Evolutionary conservation across 2,329 filamentous ascomycete species (phyloP), one percentile per base, ranked within the genome.

Genomic region (Claviceps sp.): DNA sequence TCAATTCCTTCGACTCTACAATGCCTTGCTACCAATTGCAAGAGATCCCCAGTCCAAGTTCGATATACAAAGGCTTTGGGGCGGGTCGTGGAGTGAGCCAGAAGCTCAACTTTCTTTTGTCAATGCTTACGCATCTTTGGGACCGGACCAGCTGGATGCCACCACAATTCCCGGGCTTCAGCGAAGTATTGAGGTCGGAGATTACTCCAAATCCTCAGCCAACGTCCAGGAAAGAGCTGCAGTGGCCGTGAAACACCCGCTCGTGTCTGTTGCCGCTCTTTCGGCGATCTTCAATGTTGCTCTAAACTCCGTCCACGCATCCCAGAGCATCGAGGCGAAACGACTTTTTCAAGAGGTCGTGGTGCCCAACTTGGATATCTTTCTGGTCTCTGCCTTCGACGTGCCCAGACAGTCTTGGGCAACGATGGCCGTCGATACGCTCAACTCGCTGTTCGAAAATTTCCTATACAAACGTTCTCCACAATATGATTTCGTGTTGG

Each of bases 61-160:
- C 59, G 88, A 96, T 63, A 85, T 98, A 45, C 89, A 96, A 65
- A 78, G 77, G 41, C 73, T 98, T 22, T 97, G 93, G 90, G 90
- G 90, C 54, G 90, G 90, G 61, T 74, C 80, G 55, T 98, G 94
- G 91, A 81, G 84, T 56, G 81, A 94, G 58, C 79, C 85, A 14
- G 83, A 95, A 56, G 88, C 93, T 0, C 91, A 97, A 58, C 72
- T 98, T 38, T 94, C 90, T n/a, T 96, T 97, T 64, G 80, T 97
- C 51, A 85, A 85, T 56, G 89, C 89, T 18, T 96, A 91, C 64
- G 76, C 91, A 22, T 86, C 86, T 4, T 77, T 90, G 52, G 79
- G 78, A 13, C 77, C 84, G 0, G 79, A 87, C 30, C 80, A 90
- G 60, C 76, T 95, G 26, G 89, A 97, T 64, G 85, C 88, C 3